Evolutionary conservation across 140 eudicot genomes (phyloP).

Genomic region (Ambrosia hybrid): DNA sequence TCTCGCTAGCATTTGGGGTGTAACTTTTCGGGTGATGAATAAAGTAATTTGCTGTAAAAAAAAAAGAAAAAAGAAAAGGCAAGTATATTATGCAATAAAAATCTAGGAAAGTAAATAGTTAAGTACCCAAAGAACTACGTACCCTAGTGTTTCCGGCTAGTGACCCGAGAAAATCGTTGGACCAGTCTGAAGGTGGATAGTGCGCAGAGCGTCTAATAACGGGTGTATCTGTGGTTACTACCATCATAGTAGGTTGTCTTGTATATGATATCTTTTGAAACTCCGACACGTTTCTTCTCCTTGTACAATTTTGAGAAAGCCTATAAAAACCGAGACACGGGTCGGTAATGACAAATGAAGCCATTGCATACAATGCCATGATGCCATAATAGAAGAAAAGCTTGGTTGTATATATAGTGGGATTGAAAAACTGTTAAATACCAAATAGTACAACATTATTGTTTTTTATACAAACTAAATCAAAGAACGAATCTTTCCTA

Average conservation of each 20-base stretch:
- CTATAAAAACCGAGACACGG: neutral
- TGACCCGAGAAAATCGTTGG: constrained; percentile 42
- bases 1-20: too few species aligned
- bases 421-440: too few species aligned
- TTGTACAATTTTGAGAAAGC: neutral
- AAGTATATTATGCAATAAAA: too few species aligned
- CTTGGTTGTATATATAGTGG: constrained; percentile 3
- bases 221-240: constrained; percentile 11
- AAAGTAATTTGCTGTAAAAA: too few species aligned
- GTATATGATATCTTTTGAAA: neutral
- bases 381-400: neutral
- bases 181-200: constrained; percentile 67
- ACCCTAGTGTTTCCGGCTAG: constrained; percentile 34
- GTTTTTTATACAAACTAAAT: too few species aligned
- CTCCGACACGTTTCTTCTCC: neutral
- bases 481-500: too few species aligned
- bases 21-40: too few species aligned
- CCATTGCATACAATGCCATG: constrained; percentile 11
- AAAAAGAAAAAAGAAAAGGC: too few species aligned
- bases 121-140: constrained; percentile 1
- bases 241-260: constrained; percentile 2
- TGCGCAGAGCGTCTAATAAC: constrained; percentile 44
- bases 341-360: neutral
- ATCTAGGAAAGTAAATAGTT: too few species aligned
- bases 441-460: too few species aligned